phyloP scores from a whole-genome alignment of 495 filamentous ascomycete species.

The Saxispiralis lemnorum region DNA sequence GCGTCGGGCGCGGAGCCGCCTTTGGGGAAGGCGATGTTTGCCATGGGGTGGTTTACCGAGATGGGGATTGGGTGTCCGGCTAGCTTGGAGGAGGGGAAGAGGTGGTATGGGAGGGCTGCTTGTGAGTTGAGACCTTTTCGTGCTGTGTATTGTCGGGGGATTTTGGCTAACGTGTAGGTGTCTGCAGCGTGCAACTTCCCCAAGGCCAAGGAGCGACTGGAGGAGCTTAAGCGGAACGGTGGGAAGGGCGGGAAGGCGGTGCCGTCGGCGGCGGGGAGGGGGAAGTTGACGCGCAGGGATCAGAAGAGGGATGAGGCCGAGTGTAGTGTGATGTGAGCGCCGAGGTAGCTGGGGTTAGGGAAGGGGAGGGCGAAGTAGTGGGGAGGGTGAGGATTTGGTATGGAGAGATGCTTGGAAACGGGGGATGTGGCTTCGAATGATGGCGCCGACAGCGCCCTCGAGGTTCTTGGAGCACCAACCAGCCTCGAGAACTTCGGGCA shows the following conservation, averaged over 20 bases:
- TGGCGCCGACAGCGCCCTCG: no score
- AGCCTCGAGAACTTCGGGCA: no score
- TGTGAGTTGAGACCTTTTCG: slow-evolving; percentile 46
- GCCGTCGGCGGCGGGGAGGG: slow-evolving; percentile 19
- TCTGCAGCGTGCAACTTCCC: slow-evolving; percentile 72
- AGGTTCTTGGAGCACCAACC: no score
- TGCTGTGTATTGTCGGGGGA: not conserved
- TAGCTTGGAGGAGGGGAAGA: slow-evolving; percentile 83
- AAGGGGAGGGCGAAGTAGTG: no score
- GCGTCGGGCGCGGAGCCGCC: slow-evolving; percentile 56
- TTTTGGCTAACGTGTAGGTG: slow-evolving; percentile 5
- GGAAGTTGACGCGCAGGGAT: slow-evolving; percentile 66
- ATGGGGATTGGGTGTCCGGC: slow-evolving; percentile 77
- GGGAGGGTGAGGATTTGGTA: no score
- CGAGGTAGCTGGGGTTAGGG: not conserved
- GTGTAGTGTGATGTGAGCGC: slow-evolving; percentile 62
- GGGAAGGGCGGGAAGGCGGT: slow-evolving; percentile 41
- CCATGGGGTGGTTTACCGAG: slow-evolving; percentile 95
- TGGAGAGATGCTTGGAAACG: no score
- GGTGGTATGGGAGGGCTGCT: slow-evolving; percentile 96
- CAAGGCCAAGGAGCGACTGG: slow-evolving; percentile 77
- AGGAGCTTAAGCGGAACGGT: slow-evolving; percentile 73
- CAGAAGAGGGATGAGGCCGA: slow-evolving; percentile 73
- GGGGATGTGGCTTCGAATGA: no score
- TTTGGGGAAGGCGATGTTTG: slow-evolving; percentile 83